phyloP scores from a whole-genome alignment of 768 basidiomycete species.

The Phanerochaete sordida region DNA sequence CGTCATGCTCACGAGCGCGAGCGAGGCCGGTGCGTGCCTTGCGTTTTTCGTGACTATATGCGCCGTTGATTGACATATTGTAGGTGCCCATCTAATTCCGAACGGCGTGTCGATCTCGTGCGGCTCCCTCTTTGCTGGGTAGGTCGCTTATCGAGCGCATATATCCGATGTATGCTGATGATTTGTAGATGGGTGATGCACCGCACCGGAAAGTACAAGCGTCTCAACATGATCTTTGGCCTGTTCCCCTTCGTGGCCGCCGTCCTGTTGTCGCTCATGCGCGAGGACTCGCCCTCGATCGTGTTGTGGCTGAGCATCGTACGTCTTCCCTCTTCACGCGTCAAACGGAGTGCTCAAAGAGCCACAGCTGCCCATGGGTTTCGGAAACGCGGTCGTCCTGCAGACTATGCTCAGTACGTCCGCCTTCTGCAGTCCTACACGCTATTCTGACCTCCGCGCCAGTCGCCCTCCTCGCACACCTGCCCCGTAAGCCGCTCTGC shows the following conservation, averaged over 20 bases:
- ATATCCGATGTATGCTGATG: neutral
- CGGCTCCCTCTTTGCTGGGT: conserved; percentile 66
- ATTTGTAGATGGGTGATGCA: conserved; percentile 53
- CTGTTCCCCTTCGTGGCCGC: conserved; percentile 59
- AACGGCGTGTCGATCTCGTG: conserved; percentile 58
- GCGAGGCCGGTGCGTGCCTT: conserved; percentile 57
- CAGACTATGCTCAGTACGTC: conserved; percentile 64
- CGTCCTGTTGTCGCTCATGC: conserved; percentile 42
- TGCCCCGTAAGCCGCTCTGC: conserved; percentile 47
- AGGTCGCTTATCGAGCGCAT: neutral
- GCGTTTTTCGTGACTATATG: neutral
- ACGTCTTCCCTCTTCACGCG: conserved; percentile 17
- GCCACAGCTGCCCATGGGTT: conserved; percentile 61
- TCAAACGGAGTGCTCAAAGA: neutral
- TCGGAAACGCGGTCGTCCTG: conserved; percentile 68
- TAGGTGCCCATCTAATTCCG: conserved; percentile 59
- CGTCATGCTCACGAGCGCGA: conserved; percentile 63
- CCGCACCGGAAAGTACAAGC: conserved; percentile 59
- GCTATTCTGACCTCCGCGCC: neutral
- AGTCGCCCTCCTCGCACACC: conserved; percentile 65
- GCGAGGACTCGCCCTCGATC: conserved; percentile 45
- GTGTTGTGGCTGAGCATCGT: conserved; percentile 63
- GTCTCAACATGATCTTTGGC: conserved; percentile 58
- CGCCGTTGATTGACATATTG: neutral
- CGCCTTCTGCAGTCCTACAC: conserved; percentile 8